Evolutionary conservation across 495 filamentous ascomycete genomes (phyloP), one percentile per base, ranked within the genome.

Genomic region (Annulohypoxylon nitens): DNA sequence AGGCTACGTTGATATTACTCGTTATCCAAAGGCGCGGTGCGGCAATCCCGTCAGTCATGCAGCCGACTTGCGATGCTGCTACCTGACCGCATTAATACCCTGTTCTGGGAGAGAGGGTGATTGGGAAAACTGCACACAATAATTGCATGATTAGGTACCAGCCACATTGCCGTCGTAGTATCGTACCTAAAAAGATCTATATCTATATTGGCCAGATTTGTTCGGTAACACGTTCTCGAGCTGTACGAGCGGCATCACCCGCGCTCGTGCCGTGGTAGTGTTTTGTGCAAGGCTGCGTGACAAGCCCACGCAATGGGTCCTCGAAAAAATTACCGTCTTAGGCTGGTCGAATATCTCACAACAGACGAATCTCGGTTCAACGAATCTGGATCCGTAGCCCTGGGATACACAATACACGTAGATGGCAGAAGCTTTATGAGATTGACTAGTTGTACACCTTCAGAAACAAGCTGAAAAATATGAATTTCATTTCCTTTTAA

Each of bases 351-450:
- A n/a, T 69, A 69, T 69, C 66, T 64, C 47, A 48, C 47, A 36
- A 45, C 33, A 74, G 66, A 59, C 64, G 54, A 75, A 75, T 70
- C 72, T 75, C 72, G 72, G 67, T 75, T 75, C 72, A 68, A 68
- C 67, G 14, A 75, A 71, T 71, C 72, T 70, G 59, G 63, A 67
- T 64, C 67, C 67, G 23, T 64, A 64, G 51, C 54, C 47, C 55
- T 70, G 67, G 72, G 72, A 68, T 68, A 64, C 54, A 25, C 58
- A 41, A 75, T 36, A 37, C 18, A 30, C 30, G 30, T 30, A 63
- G 25, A 62, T 66, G 18, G 58, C 58, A 45, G 23, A 23, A 54
- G 61, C 12, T 39, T 65, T 60, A 66, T 59, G 62, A 71, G 23
- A 64, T 58, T 63, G 47, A 61, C 64, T 18, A 47, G 16, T 16